These are phyloP conservation scores for Daphne laureola DNA, from an alignment of 441 rosid species.

Conservation along the genomic window DNA sequence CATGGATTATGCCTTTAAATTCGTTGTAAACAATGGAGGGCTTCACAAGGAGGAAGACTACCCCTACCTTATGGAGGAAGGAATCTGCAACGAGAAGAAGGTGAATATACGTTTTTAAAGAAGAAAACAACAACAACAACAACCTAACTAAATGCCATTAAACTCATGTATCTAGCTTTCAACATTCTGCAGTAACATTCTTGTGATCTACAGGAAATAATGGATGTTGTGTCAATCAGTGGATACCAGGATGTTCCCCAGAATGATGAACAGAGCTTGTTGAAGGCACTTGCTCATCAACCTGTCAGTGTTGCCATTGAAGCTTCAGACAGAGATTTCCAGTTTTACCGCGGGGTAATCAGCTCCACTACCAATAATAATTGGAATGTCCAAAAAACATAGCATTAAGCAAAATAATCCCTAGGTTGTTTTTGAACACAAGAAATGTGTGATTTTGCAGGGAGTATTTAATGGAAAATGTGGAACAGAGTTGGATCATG, in stretches of 20 bases:
- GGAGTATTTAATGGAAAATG: conserved; percentile 55
- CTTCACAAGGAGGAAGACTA: conserved; percentile 54
- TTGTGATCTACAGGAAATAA: conserved; percentile 25
- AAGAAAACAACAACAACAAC: too few species aligned
- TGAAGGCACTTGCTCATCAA: conserved; percentile 56
- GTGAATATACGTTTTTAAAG: conserved; percentile 10
- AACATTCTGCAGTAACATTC: too few species aligned
- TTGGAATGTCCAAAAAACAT: too few species aligned
- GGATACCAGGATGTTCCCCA: conserved; percentile 53
- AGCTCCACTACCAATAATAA: too few species aligned
- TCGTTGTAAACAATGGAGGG: conserved; percentile 40
- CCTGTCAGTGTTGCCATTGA: conserved; percentile 61
- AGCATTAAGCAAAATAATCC: too few species aligned
- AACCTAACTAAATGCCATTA: not conserved
- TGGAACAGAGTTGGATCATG: conserved; percentile 49
- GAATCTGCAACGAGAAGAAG: conserved; percentile 44
- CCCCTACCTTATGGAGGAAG: conserved; percentile 64
- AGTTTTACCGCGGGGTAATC: conserved; percentile 53
- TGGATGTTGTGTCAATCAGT: conserved; percentile 35
- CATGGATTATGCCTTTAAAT: conserved; percentile 59
- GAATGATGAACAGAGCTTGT: conserved; percentile 41
- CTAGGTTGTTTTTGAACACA: too few species aligned
- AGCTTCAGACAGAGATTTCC: conserved; percentile 58
- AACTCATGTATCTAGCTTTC: too few species aligned
- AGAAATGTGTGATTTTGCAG: conserved; percentile 20